Base-by-base conservation (phyloP, 192 early-diverging fungal genomes). In the Jimgerdemannia lactiflua region DNA sequence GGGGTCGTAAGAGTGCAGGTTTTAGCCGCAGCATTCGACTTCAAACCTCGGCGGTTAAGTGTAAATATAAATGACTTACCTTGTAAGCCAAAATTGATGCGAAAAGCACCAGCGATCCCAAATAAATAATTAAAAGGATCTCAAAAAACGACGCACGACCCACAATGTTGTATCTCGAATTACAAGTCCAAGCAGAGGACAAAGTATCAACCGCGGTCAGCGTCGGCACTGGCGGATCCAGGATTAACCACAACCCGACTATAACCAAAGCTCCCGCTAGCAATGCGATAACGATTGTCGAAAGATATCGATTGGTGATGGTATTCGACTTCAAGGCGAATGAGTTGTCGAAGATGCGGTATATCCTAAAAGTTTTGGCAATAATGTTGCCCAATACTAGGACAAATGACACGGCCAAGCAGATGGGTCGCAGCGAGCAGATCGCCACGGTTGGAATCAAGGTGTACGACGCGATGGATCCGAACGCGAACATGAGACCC, bases 271-370 rank as follows among this genome's bases (percentile, higher is more conserved):
- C 49, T 10, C 6, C 14, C 8, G 8, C 6, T 14, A 59, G 14
- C 6, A 59, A 59, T 14, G 8, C 49, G 14, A 59, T 59, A 14
- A 59, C 49, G 14, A 59, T 59, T 0, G 14, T 59, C 49, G 14
- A 10, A 59, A 59, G 49, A 59, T 59, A 10, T 59, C 49, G 49
- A 14, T 59, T 59, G 49, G 6, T 59, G 49, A 59, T 14, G 6
- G 49, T 59, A 59, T 14, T 59, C 49, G 49, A 59, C 49, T 59
- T 59, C 8, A 81, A 82, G 20, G 85, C 83, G 49, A 84, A 87
- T 11, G 85, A 82, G 42, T 87, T 87, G 71, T 87, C 80, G 65
- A 87, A 87, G 67, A 87, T 87, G 29, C 86, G 73, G 44, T 87
- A 87, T 19, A 87, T 82, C 10, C 86, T 78, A 75, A 85, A 87